phyloP scores from a whole-genome alignment of 73 alveolate species.

The Paramecium octaurelia region DNA sequence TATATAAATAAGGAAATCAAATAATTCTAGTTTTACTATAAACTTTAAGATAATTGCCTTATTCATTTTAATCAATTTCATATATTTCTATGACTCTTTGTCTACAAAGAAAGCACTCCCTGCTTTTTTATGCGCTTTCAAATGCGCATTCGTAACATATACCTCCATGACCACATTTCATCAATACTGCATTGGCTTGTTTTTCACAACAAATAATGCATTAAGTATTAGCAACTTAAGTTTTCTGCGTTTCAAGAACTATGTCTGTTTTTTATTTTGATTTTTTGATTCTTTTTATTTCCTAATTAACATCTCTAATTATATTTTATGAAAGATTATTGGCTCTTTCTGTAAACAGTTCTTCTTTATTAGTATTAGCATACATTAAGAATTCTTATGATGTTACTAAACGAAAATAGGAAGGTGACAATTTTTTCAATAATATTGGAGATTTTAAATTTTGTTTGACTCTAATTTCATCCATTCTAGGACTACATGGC shows the following conservation, averaged over 20 bases:
- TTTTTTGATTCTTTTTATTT: not conserved
- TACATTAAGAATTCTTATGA: not conserved
- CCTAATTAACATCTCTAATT: not conserved
- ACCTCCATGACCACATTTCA: conserved; percentile 68
- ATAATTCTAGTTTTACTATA: not conserved
- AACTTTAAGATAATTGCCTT: not conserved
- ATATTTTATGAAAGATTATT: not conserved
- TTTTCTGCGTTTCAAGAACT: not conserved
- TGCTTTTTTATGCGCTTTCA: not conserved
- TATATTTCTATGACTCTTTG: not conserved
- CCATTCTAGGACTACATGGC: not conserved
- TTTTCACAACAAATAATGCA: conserved; percentile 51
- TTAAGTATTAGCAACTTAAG: not conserved
- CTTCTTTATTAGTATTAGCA: not conserved
- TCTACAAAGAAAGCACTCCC: conserved; percentile 33
- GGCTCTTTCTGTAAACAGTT: conserved; percentile 35
- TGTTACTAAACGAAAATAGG: not conserved
- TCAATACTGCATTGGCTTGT: conserved; percentile 45
- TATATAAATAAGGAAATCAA: not conserved
- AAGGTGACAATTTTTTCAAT: not conserved
- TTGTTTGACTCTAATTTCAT: not conserved
- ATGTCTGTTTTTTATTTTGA: not conserved
- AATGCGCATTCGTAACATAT: conserved; percentile 60
- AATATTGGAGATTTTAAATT: not conserved
- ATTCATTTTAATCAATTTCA: not conserved